These are phyloP conservation scores for Botrytis medusae DNA, from an alignment of 2,329 filamentous ascomycete species.

Conservation along the genomic window DNA sequence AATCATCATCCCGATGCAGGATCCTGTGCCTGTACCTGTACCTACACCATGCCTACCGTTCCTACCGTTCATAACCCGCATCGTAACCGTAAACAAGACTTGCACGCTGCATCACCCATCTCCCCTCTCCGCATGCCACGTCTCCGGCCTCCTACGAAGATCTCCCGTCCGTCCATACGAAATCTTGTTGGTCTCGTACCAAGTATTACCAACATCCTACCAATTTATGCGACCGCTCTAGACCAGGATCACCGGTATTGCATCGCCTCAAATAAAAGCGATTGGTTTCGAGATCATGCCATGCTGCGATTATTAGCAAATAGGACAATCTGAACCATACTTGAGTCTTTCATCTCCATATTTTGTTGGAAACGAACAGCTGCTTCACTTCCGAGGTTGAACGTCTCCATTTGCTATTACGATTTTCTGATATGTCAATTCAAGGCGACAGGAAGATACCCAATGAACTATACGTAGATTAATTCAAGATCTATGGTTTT, in stretches of 20 bases:
- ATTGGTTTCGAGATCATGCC: constrained; percentile 7
- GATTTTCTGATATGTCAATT: constrained; percentile 12
- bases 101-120: background rate
- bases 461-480: background rate
- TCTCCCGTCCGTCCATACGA: constrained; percentile 10
- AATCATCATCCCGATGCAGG: background rate
- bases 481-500: constrained; percentile 6
- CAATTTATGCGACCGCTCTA: constrained; percentile 8
- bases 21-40: constrained; percentile 1
- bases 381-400: background rate
- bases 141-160: constrained; percentile 15
- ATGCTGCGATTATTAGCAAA: background rate
- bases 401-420: background rate
- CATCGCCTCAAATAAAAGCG: constrained; percentile 11
- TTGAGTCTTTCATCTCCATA: background rate
- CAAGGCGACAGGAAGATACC: background rate
- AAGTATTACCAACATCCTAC: background rate
- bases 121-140: constrained; percentile 19
- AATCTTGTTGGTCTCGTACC: constrained; percentile 12
- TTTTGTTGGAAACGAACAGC: background rate
- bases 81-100: background rate
- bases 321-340: background rate
- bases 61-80: background rate
- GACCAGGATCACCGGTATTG: constrained; percentile 8
- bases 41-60: background rate